phyloP scores from a whole-genome alignment of 2,329 filamentous ascomycete genomes.

The Aspergillus brasiliensis region DNA sequence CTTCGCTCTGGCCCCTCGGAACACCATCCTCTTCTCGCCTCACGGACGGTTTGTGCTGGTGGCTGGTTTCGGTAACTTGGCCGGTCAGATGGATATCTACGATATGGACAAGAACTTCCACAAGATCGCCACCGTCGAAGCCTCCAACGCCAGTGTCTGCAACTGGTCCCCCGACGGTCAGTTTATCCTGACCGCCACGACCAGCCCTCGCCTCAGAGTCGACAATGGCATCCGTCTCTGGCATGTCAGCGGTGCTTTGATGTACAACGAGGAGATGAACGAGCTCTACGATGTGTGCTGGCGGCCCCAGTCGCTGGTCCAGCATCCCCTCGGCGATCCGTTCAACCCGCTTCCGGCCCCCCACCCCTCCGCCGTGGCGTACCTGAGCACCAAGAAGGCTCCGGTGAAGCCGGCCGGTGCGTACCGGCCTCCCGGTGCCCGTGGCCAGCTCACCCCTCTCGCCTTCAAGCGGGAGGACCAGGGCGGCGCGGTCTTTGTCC shows the following conservation, averaged over 20 bases:
- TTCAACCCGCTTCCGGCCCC: constrained; percentile 73
- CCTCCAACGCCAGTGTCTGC: constrained; percentile 92
- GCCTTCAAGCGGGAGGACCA: constrained; percentile 98
- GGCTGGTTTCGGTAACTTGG: constrained; percentile 95
- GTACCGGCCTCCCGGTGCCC: constrained; percentile 90
- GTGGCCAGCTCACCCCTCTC: constrained; percentile 82
- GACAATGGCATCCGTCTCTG: constrained; percentile 96
- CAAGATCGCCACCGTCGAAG: constrained; percentile 92
- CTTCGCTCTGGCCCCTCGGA: constrained; percentile 84
- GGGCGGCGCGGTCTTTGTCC: constrained; percentile 83
- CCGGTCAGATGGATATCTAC: constrained; percentile 96
- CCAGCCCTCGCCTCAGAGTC: constrained; percentile 88
- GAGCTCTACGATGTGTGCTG: constrained; percentile 91
- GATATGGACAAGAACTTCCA: constrained; percentile 91
- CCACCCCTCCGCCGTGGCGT: constrained; percentile 79
- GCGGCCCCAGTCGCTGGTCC: constrained; percentile 71
- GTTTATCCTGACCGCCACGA: constrained; percentile 96
- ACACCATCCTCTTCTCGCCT: constrained; percentile 93
- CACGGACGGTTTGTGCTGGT: constrained; percentile 91
- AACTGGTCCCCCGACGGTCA: constrained; percentile 96
- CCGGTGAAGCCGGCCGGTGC: constrained; percentile 96
- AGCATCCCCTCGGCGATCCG: constrained; percentile 68
- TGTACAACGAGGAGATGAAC: constrained; percentile 94
- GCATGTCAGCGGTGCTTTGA: constrained; percentile 83
- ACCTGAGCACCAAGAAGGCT: constrained; percentile 84